Conservation (phyloP, 768 basidiomycete species). For the Leucosporidium creatinivorum region DNA sequence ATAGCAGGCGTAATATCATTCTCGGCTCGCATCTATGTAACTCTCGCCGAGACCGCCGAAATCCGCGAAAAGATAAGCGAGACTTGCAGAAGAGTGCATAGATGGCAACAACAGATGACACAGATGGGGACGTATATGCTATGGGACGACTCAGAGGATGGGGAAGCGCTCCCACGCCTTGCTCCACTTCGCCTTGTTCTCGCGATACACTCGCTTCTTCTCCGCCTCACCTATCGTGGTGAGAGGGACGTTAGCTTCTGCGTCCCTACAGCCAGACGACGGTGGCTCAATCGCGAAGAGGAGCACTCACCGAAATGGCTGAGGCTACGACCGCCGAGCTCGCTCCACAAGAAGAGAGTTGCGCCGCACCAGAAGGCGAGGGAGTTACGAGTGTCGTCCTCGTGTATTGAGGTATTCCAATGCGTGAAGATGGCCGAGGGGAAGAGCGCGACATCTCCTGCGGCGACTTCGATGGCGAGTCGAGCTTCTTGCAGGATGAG, state of each 20-base stretch:
- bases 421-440: slow-evolving; percentile 3
- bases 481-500: neutral
- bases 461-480: neutral
- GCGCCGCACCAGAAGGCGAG: slow-evolving; percentile 1
- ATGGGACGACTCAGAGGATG: neutral
- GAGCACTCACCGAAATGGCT: neutral
- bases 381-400: neutral
- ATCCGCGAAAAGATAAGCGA: too few relatives aligned
- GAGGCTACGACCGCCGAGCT: neutral
- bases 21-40: too few relatives aligned
- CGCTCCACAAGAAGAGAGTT: neutral
- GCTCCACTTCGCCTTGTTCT: neutral
- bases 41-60: too few relatives aligned
- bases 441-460: slow-evolving; percentile 4
- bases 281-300: too few relatives aligned
- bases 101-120: too few relatives aligned
- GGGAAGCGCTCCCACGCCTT: slow-evolving; percentile 6
- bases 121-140: too few relatives aligned
- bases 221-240: too few relatives aligned
- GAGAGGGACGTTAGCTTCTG: too few relatives aligned
- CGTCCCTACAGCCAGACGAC: too few relatives aligned
- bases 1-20: too few relatives aligned
- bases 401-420: neutral
- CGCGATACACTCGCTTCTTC: too few relatives aligned
- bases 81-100: too few relatives aligned